Conservation (phyloP, 345 rosid species). For the Citrus maxima region DNA sequence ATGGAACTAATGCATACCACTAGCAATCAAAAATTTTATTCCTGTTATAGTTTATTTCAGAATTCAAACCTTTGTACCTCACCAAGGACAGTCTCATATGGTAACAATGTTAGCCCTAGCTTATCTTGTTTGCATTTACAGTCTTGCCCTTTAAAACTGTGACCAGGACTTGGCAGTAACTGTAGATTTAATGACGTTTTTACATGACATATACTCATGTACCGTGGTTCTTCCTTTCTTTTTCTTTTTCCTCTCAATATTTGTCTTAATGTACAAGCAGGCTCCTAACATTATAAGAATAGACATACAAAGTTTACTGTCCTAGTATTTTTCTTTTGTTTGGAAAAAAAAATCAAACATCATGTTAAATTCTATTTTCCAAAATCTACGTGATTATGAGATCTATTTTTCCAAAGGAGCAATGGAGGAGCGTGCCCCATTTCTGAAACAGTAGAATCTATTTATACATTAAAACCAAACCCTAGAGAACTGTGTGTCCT, state of each 20-base stretch:
- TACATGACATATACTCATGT: too few relatives aligned
- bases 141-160: not conserved
- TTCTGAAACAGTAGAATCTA: not conserved
- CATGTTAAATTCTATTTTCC: too few relatives aligned
- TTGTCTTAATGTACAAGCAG: too few relatives aligned
- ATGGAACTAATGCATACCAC: slow-evolving; percentile 11
- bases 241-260: not conserved
- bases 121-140: not conserved
- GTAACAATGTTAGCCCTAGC: not conserved
- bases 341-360: too few relatives aligned
- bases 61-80: not conserved
- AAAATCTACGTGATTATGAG: too few relatives aligned
- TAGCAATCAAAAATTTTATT: not conserved
- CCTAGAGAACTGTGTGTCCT: not conserved
- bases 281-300: too few relatives aligned
- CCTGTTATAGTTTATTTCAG: slow-evolving; percentile 1
- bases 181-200: not conserved
- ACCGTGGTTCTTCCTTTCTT: not conserved
- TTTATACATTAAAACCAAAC: too few relatives aligned
- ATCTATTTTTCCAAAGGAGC: too few relatives aligned
- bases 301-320: too few relatives aligned
- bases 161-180: not conserved
- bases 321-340: too few relatives aligned
- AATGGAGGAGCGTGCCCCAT: too few relatives aligned
- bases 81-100: not conserved